Conservation (phyloP, 73 alveolate genomes). For the Paramecium octaurelia region DNA sequence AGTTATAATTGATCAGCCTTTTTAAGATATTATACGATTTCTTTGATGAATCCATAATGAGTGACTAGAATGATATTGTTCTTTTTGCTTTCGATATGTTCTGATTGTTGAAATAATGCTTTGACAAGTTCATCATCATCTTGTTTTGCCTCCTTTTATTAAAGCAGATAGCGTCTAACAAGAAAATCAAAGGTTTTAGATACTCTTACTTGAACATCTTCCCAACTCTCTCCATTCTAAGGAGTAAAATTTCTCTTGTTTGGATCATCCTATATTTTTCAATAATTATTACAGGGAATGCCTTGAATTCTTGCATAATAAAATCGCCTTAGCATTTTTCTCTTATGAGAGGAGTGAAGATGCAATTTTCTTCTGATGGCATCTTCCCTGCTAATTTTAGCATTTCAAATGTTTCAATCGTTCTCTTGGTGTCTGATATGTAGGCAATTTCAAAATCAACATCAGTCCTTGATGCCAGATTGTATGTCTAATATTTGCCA, state of each 20-base stretch:
- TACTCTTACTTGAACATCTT: not conserved
- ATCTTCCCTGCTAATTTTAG: not conserved
- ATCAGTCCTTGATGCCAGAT: not conserved
- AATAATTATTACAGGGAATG: not conserved
- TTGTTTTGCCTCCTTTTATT: not conserved
- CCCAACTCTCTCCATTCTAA: not conserved
- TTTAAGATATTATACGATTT: not conserved
- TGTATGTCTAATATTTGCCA: not conserved
- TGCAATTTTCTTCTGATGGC: not conserved
- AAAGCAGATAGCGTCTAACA: not conserved
- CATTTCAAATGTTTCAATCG: not conserved
- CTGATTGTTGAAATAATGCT: not conserved
- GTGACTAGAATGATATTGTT: not conserved
- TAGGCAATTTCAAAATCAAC: not conserved
- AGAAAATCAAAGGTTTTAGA: not conserved
- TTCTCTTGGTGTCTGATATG: not conserved
- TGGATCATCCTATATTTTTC: not conserved
- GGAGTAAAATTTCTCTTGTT: not conserved
- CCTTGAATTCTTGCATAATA: not conserved
- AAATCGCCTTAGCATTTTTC: not conserved
- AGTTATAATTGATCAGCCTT: not conserved
- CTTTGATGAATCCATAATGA: constrained; percentile 1
- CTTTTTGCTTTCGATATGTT: not conserved
- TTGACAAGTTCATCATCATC: not conserved
- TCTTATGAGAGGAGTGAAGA: not conserved